Conservation (phyloP, 805 yeast genomes). For the Metschnikowia baotianmanensis region DNA sequence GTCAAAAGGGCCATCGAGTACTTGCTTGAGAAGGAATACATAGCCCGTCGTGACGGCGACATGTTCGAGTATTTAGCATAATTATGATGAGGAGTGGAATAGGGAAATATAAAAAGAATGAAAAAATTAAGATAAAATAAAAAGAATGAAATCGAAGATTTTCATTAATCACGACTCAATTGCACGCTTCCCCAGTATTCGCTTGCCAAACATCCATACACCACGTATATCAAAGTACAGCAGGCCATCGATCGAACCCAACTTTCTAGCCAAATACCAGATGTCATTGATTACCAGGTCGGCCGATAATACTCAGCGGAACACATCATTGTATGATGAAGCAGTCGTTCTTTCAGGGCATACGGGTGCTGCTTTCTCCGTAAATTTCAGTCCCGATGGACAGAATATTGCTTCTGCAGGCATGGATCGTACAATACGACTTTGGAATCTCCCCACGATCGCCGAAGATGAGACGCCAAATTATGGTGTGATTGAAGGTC, state of each 20-base stretch:
- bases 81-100: slow-evolving; percentile 1
- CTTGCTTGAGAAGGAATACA: slow-evolving; percentile 81
- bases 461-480: slow-evolving; percentile 29
- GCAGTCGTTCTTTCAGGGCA: slow-evolving; percentile 50
- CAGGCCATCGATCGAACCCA: neutral
- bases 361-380: slow-evolving; percentile 50
- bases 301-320: neutral
- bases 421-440: slow-evolving; percentile 47
- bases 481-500: slow-evolving; percentile 50
- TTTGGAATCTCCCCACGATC: slow-evolving; percentile 44
- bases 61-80: slow-evolving; percentile 81
- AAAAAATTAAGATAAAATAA: neutral
- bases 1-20: slow-evolving; percentile 83
- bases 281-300: slow-evolving; percentile 10
- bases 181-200: neutral
- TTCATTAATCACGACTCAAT: no score
- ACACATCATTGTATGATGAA: slow-evolving; percentile 21
- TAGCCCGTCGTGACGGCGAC: slow-evolving; percentile 72
- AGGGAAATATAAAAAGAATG: neutral
- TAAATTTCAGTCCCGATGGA: slow-evolving; percentile 53
- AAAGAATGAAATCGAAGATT: neutral
- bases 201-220: slow-evolving; percentile 8
- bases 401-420: slow-evolving; percentile 60
- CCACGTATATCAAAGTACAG: no score
- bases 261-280: no score